A percentile compares a stretch with the other conserved stretches of the same genome.
Conservation (phyloP, 768 basidiomycete species). For the Filobasidium floriforme region DNA sequence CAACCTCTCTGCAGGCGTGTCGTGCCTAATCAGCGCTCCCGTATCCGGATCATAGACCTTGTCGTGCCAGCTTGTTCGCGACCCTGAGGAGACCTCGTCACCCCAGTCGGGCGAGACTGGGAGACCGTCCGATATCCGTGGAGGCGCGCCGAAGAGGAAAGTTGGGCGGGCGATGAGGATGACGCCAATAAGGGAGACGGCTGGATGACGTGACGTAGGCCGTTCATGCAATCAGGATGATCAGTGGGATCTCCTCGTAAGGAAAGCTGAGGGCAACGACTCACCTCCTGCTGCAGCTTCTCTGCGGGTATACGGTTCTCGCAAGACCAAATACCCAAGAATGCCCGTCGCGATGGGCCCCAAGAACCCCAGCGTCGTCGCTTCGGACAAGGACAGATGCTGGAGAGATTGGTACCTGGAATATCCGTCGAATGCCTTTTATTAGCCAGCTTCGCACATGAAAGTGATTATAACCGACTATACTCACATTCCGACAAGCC, state of each 20-base stretch:
- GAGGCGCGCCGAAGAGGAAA: slow-evolving; percentile 57
- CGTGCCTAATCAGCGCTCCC: slow-evolving; percentile 13
- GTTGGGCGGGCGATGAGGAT: slow-evolving; percentile 71
- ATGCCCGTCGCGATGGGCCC: slow-evolving; percentile 60
- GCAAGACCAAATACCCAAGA: slow-evolving; percentile 57
- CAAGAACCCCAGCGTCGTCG: slow-evolving; percentile 68
- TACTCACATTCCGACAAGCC: slow-evolving; percentile 53
- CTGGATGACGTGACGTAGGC: slow-evolving; percentile 34
- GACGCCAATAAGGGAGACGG: slow-evolving; percentile 66
- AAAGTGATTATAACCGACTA: slow-evolving; percentile 21
- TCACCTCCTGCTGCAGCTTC: slow-evolving; percentile 56
- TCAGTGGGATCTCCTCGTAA: slow-evolving; percentile 22
- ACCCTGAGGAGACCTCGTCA: slow-evolving; percentile 1
- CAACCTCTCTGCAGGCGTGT: slow-evolving; percentile 49
- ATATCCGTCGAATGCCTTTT: neutral
- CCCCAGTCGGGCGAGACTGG: slow-evolving; percentile 20
- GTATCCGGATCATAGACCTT: slow-evolving; percentile 11
- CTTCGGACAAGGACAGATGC: slow-evolving; percentile 70
- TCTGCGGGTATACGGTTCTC: slow-evolving; percentile 54
- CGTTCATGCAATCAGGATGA: slow-evolving; percentile 22
- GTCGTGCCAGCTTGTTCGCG: slow-evolving; percentile 12
- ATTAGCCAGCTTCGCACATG: neutral
- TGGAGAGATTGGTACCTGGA: slow-evolving; percentile 58
- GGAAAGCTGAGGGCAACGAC: slow-evolving; percentile 14
- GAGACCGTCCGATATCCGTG: slow-evolving; percentile 16